Base-by-base conservation (phyloP, 345 rosid genomes). In the Abelmoschus esculentus region DNA sequence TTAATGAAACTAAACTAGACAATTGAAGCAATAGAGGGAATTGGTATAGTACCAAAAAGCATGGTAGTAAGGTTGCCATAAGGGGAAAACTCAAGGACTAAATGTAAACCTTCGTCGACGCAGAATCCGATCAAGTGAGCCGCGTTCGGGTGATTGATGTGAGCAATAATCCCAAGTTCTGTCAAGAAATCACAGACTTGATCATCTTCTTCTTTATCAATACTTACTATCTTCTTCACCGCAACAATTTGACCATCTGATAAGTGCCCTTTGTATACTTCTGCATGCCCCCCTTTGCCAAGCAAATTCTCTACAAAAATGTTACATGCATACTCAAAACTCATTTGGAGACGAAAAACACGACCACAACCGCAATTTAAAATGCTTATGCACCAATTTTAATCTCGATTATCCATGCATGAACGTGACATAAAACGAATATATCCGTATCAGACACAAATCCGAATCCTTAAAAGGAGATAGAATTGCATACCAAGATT, bases 211-310 rank as follows among this genome's bases (percentile, higher is more conserved):
- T 80, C 84, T 75, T 83, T 87, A 0, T 79, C 84, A 3, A 76
- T 72, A 57, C 79, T 87, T 50, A 72, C 77, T 19, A 91, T 76
- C 89, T 83, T 88, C 92, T 91, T 93, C 18, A 93, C 88, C 14
- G 97, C 97, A 36, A 93, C 95, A 7, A 85, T 64, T 74, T 79
- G 86, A 60, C 96, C 96, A 71, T 86, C 88, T 0, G 77, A 29
- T 65, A 93, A 82, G 7, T 72, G 73, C 3, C 98, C 97, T 80
- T 75, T 93, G 80, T 83, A 93, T 50, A 93, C 98, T 75, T 88
- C 87, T 15, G 98, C 98, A 49, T 90, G 92, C 3, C 98, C 98
- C 31, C 97, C 98, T 79, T 80, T 82, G 1, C 98, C 98, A n/a
- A 93, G 80, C 88, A 93, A 62, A 76, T 90, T 89, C 66, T 83